Evolutionary conservation across 78 protist species (phyloP).

Genomic region (Polysphondylium violaceum): DNA sequence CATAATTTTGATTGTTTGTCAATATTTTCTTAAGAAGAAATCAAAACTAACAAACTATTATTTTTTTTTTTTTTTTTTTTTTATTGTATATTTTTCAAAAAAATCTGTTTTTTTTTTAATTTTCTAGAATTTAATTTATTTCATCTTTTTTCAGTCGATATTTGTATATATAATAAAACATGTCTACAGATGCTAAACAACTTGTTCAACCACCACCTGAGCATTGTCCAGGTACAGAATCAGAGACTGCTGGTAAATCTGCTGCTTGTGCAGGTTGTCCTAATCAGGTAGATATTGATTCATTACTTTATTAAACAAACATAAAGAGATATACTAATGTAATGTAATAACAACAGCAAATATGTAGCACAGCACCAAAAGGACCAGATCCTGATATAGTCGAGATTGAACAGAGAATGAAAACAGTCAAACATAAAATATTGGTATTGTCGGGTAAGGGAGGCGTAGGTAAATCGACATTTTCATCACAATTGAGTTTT

Average conservation of each 20-base stretch:
- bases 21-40: too few relatives aligned
- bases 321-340: not conserved
- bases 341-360: not conserved
- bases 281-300: constrained; percentile 78
- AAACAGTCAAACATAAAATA: constrained; percentile 85
- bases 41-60: too few relatives aligned
- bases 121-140: too few relatives aligned
- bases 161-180: too few relatives aligned
- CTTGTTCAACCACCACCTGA: constrained; percentile 83
- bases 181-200: too few relatives aligned
- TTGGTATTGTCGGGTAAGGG: constrained; percentile 99
- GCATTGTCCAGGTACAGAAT: constrained; percentile 88
- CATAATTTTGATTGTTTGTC: too few relatives aligned
- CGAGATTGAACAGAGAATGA: constrained; percentile 78
- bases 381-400: constrained; percentile 89
- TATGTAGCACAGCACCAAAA: constrained; percentile 91
- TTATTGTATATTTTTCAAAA: too few relatives aligned
- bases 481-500: constrained; percentile 95
- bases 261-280: constrained; percentile 97
- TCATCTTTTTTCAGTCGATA: too few relatives aligned
- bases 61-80: too few relatives aligned
- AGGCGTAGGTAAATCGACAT: constrained; percentile 99
- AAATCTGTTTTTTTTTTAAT: too few relatives aligned
- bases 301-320: not conserved
- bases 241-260: constrained; percentile 94